phyloP scores from a whole-genome alignment of 2,329 filamentous ascomycete genomes.

The Pyricularia sp. region DNA sequence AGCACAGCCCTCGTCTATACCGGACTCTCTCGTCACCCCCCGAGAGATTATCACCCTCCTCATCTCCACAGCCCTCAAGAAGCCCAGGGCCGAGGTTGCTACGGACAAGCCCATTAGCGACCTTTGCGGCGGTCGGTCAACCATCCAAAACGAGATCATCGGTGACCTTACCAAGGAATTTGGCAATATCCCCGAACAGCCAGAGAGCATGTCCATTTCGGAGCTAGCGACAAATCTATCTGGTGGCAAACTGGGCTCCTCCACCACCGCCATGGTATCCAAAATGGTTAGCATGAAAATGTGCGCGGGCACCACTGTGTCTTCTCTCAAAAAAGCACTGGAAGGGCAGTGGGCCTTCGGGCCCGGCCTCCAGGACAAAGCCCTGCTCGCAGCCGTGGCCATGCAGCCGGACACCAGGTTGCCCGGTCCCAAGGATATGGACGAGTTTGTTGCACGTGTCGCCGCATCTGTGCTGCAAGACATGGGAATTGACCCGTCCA shows the following conservation, averaged over 20 bases:
- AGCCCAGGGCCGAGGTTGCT: slow-evolving; percentile 14
- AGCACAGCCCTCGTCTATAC: too few relatives aligned
- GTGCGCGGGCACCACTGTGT: neutral
- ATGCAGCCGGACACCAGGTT: neutral
- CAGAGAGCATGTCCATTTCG: slow-evolving; percentile 25
- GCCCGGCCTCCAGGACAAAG: neutral
- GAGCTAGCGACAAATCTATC: slow-evolving; percentile 14
- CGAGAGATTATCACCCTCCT: too few relatives aligned
- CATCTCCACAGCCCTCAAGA: too few relatives aligned
- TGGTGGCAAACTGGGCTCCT: neutral
- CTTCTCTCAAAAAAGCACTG: neutral
- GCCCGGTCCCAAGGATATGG: neutral
- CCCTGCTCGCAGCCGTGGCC: neutral
- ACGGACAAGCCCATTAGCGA: slow-evolving; percentile 21
- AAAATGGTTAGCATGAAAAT: neutral
- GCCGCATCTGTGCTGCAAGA: too few relatives aligned
- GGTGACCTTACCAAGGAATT: slow-evolving; percentile 32
- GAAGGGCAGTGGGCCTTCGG: neutral
- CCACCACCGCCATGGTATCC: neutral
- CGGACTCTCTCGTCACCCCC: too few relatives aligned
- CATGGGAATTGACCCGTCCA: too few relatives aligned
- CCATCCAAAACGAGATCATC: slow-evolving; percentile 33
- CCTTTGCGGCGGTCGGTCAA: slow-evolving; percentile 26
- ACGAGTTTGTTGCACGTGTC: too few relatives aligned
- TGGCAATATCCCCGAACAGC: slow-evolving; percentile 26